Percentiles rank a stretch among this genome's conserved stretches.
Evolutionary conservation across 2,329 filamentous ascomycete species (phyloP).

Genomic region (Monosporascus sp.): DNA sequence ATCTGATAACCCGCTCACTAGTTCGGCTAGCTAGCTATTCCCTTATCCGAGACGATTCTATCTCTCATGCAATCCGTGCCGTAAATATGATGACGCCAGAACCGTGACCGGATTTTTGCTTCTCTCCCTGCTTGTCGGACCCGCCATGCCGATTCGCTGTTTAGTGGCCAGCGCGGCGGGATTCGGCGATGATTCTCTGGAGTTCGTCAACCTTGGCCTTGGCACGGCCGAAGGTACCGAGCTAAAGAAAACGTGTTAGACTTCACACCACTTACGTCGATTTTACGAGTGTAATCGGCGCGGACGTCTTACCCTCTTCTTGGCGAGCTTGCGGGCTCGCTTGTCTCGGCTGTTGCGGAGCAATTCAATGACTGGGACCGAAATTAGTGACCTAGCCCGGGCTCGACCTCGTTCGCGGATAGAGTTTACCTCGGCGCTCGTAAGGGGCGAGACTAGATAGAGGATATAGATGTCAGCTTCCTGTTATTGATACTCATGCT

Average conservation of each 20-base stretch:
- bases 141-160: conserved; percentile 7
- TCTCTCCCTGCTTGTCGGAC: conserved; percentile 9
- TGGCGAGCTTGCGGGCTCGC: conserved; percentile 96
- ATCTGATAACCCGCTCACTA: conserved; percentile 7
- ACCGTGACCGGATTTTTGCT: conserved; percentile 14
- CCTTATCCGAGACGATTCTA: conserved; percentile 8
- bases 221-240: conserved; percentile 97
- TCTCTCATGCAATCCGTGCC: conserved; percentile 13
- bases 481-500: not conserved
- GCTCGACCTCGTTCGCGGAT: not conserved
- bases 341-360: conserved; percentile 99
- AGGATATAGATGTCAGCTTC: conserved; percentile 22
- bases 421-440: conserved; percentile 65
- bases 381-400: not conserved
- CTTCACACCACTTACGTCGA: conserved; percentile 17
- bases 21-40: conserved; percentile 5
- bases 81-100: conserved; percentile 21
- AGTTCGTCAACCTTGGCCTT: conserved; percentile 99
- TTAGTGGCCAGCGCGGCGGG: conserved; percentile 65
- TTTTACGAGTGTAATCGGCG: conserved; percentile 18
- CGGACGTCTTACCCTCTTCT: conserved; percentile 75
- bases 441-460: conserved; percentile 72
- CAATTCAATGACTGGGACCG: conserved; percentile 73
- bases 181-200: conserved; percentile 94
- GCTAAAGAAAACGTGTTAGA: conserved; percentile 40